A percentile compares a stretch with the other conserved stretches of the same genome.
These are phyloP conservation scores for Suhomyces sp. DNA, from an alignment of 805 yeast species.

Conservation along the genomic window DNA sequence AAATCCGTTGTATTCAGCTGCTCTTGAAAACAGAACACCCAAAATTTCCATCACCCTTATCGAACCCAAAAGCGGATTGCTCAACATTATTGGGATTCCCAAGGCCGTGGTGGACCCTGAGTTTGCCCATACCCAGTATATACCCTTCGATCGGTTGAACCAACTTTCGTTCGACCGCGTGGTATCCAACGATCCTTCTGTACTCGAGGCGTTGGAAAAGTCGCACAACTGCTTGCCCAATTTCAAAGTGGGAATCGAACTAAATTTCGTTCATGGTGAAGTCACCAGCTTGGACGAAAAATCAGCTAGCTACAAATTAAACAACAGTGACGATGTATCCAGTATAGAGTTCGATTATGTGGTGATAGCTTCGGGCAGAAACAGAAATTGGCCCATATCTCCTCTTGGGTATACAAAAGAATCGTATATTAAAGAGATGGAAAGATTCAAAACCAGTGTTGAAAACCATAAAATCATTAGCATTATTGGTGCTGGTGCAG, in stretches of 20 bases:
- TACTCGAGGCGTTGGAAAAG: not conserved
- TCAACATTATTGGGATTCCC: slow-evolving; percentile 41
- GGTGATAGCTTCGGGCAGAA: slow-evolving; percentile 48
- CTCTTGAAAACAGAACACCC: slow-evolving; percentile 7
- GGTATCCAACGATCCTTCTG: slow-evolving; percentile 20
- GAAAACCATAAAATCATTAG: slow-evolving; percentile 32
- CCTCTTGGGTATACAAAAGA: slow-evolving; percentile 43
- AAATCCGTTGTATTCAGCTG: slow-evolving; percentile 6
- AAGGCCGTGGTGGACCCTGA: slow-evolving; percentile 36
- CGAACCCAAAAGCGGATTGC: slow-evolving; percentile 40
- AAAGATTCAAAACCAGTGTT: slow-evolving; percentile 27
- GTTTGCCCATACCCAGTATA: slow-evolving; percentile 38
- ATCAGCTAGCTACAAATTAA: slow-evolving; percentile 25
- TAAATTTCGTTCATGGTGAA: slow-evolving; percentile 34
- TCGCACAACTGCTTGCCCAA: slow-evolving; percentile 7
- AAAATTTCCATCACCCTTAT: slow-evolving; percentile 31
- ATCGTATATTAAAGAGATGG: slow-evolving; percentile 43
- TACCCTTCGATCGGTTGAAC: slow-evolving; percentile 29
- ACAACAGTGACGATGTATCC: slow-evolving; percentile 3
- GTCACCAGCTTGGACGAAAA: slow-evolving; percentile 24
- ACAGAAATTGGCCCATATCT: slow-evolving; percentile 53
- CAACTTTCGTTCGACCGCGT: slow-evolving; percentile 28
- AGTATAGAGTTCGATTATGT: slow-evolving; percentile 43
- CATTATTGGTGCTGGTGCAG: slow-evolving; percentile 48
- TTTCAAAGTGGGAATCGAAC: slow-evolving; percentile 16